A percentile compares a stretch with the other conserved stretches of the same genome.
Conservation (phyloP, 352 stramenopile species). For the Labyrinthula sp. region DNA sequence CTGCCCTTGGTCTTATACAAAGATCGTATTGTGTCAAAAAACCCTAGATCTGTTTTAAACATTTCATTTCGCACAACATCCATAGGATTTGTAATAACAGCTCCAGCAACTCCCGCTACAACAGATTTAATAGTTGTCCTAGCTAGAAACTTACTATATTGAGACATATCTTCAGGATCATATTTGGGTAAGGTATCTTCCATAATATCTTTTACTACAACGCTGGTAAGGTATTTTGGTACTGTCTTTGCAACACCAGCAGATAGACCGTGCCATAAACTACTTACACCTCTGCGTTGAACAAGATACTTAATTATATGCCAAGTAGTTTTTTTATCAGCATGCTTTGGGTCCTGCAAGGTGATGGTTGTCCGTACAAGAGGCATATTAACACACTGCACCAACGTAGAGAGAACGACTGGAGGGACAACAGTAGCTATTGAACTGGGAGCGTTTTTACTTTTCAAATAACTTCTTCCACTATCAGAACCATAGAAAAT, state of each 20-base stretch:
- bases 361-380: conserved; percentile 48
- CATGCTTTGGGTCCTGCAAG: conserved; percentile 45
- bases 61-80: conserved; percentile 66
- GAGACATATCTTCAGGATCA: conserved; percentile 37
- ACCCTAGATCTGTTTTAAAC: conserved; percentile 52
- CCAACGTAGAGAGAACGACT: conserved; percentile 36
- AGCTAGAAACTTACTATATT: too few species aligned
- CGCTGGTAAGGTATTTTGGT: conserved; percentile 55
- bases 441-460: conserved; percentile 28
- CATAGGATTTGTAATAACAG: conserved; percentile 53
- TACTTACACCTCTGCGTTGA: conserved; percentile 40
- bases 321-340: conserved; percentile 37
- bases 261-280: conserved; percentile 52
- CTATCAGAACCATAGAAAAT: conserved; percentile 59
- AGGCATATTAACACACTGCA: conserved; percentile 60
- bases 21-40: conserved; percentile 19
- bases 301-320: conserved; percentile 40
- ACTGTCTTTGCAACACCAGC: conserved; percentile 58
- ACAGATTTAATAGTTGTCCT: conserved; percentile 44
- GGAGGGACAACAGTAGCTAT: conserved; percentile 37
- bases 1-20: too few species aligned
- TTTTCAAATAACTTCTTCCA: conserved; percentile 40
- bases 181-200: conserved; percentile 35
- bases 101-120: conserved; percentile 44
- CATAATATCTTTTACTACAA: conserved; percentile 53